Evolutionary conservation across 257 asterid species (phyloP).

Genomic region (Sherardia arvensis): DNA sequence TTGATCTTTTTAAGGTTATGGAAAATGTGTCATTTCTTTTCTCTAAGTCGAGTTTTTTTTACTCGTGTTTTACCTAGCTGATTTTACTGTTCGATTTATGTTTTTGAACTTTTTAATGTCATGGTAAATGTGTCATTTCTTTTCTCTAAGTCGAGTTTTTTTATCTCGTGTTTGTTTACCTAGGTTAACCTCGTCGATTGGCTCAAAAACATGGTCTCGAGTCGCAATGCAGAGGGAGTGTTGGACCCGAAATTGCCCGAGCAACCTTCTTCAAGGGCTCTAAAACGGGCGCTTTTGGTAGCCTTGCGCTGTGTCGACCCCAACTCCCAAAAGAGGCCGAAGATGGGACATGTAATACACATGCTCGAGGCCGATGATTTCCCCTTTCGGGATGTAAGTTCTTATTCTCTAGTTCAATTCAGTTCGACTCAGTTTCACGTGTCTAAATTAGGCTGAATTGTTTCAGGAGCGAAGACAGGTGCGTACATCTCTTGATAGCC

Average conservation of each 20-base stretch:
- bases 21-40: background rate
- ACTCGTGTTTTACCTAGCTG: background rate
- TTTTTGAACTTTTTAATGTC: too few relatives aligned
- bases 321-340: conserved; percentile 73
- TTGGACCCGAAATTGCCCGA: conserved; percentile 68
- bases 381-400: conserved; percentile 76
- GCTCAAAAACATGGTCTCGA: conserved; percentile 87
- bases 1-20: too few relatives aligned
- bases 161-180: background rate
- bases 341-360: conserved; percentile 91
- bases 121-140: background rate
- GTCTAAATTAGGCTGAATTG: too few relatives aligned
- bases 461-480: conserved; percentile 54
- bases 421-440: too few relatives aligned
- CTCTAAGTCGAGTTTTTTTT: conserved; percentile 2
- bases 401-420: background rate
- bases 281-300: conserved; percentile 76
- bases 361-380: conserved; percentile 90
- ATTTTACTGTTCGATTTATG: background rate
- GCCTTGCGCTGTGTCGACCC: conserved; percentile 86
- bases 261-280: conserved; percentile 70
- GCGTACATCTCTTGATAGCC: conserved; percentile 28
- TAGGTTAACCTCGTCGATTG: conserved; percentile 84
- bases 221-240: conserved; percentile 71
- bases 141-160: conserved; percentile 3